Conservation (phyloP, 495 filamentous ascomycete species). For the Aspergillus homomorphus region DNA sequence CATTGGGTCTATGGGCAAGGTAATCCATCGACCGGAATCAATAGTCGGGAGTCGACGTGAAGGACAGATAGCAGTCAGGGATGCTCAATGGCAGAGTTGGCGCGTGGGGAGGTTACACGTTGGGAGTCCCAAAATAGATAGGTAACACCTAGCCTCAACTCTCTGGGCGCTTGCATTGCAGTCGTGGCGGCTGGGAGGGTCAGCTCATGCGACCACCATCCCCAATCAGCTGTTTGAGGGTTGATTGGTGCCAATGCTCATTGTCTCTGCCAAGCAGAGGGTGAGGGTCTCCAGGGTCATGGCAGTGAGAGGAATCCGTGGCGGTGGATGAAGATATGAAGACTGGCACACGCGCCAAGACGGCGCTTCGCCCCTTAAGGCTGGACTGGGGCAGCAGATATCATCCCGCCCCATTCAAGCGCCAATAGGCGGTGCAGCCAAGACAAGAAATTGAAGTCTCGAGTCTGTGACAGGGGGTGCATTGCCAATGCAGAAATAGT, state of each 20-base stretch:
- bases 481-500: not conserved
- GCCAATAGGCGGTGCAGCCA: not conserved
- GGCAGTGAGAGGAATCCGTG: not conserved
- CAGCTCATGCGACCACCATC: not conserved
- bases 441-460: not conserved
- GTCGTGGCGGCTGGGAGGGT: not conserved
- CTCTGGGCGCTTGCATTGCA: not conserved
- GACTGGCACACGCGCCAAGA: not conserved
- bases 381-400: not conserved
- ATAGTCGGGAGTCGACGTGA: not conserved
- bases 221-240: not conserved
- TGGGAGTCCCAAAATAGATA: not conserved
- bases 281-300: not conserved
- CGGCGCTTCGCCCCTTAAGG: not conserved
- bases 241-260: not conserved
- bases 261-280: not conserved
- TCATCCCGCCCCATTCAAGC: not conserved
- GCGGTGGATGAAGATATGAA: not conserved
- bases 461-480: not conserved
- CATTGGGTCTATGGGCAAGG: constrained; percentile 9
- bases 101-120: not conserved
- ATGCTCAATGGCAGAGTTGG: not conserved
- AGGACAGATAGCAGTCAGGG: not conserved
- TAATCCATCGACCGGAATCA: not conserved
- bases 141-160: not conserved